phyloP scores from a whole-genome alignment of 1,284 basidiomycete species.

The Microbotryomycetes sp. region DNA sequence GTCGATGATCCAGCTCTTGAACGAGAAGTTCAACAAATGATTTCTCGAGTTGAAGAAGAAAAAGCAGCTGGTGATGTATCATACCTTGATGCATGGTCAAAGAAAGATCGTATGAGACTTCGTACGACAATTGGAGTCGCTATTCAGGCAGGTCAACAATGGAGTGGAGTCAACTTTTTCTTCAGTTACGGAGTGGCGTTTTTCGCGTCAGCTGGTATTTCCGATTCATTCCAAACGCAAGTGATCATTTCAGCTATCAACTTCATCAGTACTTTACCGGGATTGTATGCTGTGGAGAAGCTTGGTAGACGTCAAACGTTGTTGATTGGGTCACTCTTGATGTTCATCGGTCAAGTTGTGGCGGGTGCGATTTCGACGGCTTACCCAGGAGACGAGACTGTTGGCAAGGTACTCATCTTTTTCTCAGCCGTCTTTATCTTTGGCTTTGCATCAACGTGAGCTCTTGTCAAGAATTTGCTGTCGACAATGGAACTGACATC shows the following conservation, averaged over 20 bases:
- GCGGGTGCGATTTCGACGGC: conserved; percentile 43
- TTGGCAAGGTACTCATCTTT: conserved; percentile 48
- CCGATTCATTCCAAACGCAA: conserved; percentile 45
- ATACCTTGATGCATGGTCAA: conserved; percentile 44
- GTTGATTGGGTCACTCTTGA: conserved; percentile 45
- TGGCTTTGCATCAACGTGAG: conserved; percentile 47
- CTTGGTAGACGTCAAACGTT: conserved; percentile 47
- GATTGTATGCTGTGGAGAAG: conserved; percentile 42
- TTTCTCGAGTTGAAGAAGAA: conserved; percentile 40
- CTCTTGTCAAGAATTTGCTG: conserved; percentile 41
- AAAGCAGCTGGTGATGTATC: conserved; percentile 36
- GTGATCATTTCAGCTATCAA: conserved; percentile 46
- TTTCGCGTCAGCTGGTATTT: conserved; percentile 44
- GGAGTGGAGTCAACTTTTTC: conserved; percentile 43
- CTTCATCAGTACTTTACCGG: conserved; percentile 33
- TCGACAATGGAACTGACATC: not conserved
- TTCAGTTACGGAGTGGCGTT: conserved; percentile 16
- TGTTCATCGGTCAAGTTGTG: conserved; percentile 48
- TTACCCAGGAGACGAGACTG: conserved; percentile 34
- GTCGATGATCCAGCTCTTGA: conserved; percentile 40
- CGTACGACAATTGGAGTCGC: conserved; percentile 43
- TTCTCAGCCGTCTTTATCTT: conserved; percentile 49
- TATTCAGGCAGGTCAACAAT: conserved; percentile 44
- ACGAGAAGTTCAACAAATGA: conserved; percentile 43
- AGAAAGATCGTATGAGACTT: conserved; percentile 45